Base-by-base conservation (phyloP, 1,139 yeast species). In the Scheffersomyces insectosa region DNA sequence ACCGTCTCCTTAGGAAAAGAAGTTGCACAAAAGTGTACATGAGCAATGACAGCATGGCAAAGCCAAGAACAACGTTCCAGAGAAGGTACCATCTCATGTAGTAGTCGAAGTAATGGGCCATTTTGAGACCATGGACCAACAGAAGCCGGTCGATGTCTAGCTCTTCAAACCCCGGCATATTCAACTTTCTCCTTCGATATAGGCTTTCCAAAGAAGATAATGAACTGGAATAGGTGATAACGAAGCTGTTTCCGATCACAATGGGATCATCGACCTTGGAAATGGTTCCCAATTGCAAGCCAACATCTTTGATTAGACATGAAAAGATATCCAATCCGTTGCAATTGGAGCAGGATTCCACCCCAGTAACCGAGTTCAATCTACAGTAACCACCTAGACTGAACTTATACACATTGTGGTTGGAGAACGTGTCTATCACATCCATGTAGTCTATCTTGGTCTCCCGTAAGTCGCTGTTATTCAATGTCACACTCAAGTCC, bases 381-480 rank as follows among this genome's bases (percentile, higher is more conserved):
- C 80, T 71, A 56, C 83, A 79, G 56, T 72, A 81, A 1, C 85
- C 83, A 43, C 69, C 60, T 40, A 70, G 66, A 52, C 71, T 77
- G 49, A 80, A 66, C 36, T 67, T 66, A 54, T 65, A 80, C 10
- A 64, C 37, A 37, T 72, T 74, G 37, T 67, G 62, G 28, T 65
- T 65, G 35, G 75, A 70, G 46, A 77, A 70, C 0, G 82, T 71
- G 51, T 76, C 80, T 37, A 80, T 69, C 3, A 62, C 53, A 29
- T 59, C 60, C 16, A 56, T 56, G 42, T 55, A 56, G 45, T 45
- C 47, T 59, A 60, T 37, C 65, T 32, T 32, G 2, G 28, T 25
- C 13, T 35, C 27, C 4, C 20, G 15, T 9, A 31, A 8, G 15
- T 14, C 7, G 20, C n/a, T 31, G 34, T 31, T 31, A 16, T 31